These are phyloP conservation scores for Penicillium desertorum DNA, from an alignment of 495 filamentous ascomycete genomes.

Conservation along the genomic window DNA sequence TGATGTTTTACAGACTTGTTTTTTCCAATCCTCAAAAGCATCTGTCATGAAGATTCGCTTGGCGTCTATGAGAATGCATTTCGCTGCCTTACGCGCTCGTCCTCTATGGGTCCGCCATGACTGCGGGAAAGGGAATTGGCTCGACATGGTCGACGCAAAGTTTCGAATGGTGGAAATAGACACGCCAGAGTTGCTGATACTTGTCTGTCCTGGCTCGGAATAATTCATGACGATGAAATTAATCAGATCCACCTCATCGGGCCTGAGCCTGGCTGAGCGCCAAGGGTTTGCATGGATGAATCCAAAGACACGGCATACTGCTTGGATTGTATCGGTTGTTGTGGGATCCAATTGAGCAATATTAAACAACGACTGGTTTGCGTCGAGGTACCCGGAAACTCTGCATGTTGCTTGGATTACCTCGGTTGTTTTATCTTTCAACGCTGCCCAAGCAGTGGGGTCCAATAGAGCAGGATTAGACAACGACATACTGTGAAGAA, in stretches of 20 bases:
- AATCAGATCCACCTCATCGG: not conserved
- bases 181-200: not conserved
- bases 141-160: not conserved
- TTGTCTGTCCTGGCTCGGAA: not conserved
- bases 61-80: not conserved
- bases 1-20: not conserved
- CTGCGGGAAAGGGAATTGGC: not conserved
- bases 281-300: not conserved
- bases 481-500: not conserved
- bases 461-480: not conserved
- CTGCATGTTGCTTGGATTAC: not conserved
- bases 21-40: not conserved
- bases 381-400: not conserved
- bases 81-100: not conserved
- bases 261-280: not conserved
- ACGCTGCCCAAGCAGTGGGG: too few relatives aligned
- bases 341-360: not conserved
- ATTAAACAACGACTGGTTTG: not conserved
- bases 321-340: not conserved
- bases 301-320: not conserved
- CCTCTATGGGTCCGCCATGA: not conserved
- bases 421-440: too few relatives aligned
- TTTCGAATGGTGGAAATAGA: not conserved
- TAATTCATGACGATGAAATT: not conserved
- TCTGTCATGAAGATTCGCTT: not conserved